Conservation (phyloP, 768 basidiomycete genomes). For the Trametes cinnabarina region DNA sequence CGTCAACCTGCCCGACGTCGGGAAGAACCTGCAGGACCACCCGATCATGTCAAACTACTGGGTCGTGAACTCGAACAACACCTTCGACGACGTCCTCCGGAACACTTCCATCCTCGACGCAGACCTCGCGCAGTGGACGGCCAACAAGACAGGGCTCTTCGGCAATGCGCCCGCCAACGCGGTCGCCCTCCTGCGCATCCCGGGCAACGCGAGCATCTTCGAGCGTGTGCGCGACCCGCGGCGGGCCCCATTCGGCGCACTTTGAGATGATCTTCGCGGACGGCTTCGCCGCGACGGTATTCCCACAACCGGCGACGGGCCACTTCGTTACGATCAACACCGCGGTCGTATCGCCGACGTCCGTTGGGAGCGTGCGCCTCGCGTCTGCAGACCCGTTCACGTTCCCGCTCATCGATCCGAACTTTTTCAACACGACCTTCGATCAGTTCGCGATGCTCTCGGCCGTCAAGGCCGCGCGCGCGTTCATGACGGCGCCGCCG, state of each 20-base stretch:
- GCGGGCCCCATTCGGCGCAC: slow-evolving; percentile 3
- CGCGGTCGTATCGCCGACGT: slow-evolving; percentile 15
- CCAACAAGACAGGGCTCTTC: slow-evolving; percentile 13
- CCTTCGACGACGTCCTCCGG: neutral
- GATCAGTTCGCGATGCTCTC: slow-evolving; percentile 31
- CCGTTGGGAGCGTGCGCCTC: slow-evolving; percentile 29
- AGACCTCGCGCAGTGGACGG: slow-evolving; percentile 15
- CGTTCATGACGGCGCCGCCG: slow-evolving; percentile 6
- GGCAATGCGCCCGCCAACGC: neutral
- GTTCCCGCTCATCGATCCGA: slow-evolving; percentile 28
- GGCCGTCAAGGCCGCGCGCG: slow-evolving; percentile 1
- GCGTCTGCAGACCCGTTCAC: slow-evolving; percentile 25
- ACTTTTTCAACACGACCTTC: slow-evolving; percentile 22
- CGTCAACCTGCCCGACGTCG: slow-evolving; percentile 28
- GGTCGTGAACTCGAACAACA: slow-evolving; percentile 7
- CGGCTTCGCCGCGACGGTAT: neutral
- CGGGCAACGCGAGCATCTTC: neutral
- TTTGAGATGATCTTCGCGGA: neutral
- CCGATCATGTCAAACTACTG: slow-evolving; percentile 18
- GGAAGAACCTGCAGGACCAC: slow-evolving; percentile 31
- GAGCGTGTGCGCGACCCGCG: neutral
- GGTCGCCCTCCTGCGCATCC: slow-evolving; percentile 1
- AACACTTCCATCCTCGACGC: neutral
- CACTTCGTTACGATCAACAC: slow-evolving; percentile 19
- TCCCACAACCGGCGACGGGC: slow-evolving; percentile 14